phyloP scores from a whole-genome alignment of 352 stramenopile genomes.

The Pythium aphanidermatum region DNA sequence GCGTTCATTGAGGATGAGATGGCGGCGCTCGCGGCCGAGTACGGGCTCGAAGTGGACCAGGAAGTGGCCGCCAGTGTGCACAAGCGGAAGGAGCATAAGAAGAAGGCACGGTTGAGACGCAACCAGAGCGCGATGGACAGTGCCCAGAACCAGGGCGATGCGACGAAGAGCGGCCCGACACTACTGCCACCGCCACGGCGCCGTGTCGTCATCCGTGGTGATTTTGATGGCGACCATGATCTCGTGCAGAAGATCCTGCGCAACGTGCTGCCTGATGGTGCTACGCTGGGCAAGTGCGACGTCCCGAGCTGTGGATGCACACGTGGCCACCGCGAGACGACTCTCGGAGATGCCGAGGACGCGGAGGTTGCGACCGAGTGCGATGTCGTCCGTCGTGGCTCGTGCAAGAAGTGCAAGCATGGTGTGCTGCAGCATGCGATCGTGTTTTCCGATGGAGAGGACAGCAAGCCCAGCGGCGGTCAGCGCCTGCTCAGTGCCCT shows the following conservation, averaged over 20 bases:
- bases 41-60: constrained; percentile 62
- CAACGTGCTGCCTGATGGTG: constrained; percentile 49
- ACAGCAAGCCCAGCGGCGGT: constrained; percentile 34
- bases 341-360: constrained; percentile 15
- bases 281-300: constrained; percentile 39
- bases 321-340: constrained; percentile 23
- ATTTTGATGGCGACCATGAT: constrained; percentile 29
- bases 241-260: constrained; percentile 33
- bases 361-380: constrained; percentile 16
- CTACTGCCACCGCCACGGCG: constrained; percentile 11
- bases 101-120: constrained; percentile 33
- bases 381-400: constrained; percentile 24
- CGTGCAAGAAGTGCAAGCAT: constrained; percentile 66
- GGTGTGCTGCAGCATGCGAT: constrained; percentile 62
- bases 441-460: constrained; percentile 14
- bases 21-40: constrained; percentile 68
- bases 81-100: constrained; percentile 41
- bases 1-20: constrained; percentile 86
- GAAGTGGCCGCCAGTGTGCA: constrained; percentile 58
- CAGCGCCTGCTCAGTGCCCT: constrained; percentile 55
- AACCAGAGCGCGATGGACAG: constrained; percentile 19
- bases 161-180: constrained; percentile 1
- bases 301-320: constrained; percentile 61
- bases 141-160: neutral
- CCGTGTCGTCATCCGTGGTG: constrained; percentile 6